phyloP scores from a whole-genome alignment of 2,329 filamentous ascomycete genomes.

The Tolypocladium inflatum region DNA sequence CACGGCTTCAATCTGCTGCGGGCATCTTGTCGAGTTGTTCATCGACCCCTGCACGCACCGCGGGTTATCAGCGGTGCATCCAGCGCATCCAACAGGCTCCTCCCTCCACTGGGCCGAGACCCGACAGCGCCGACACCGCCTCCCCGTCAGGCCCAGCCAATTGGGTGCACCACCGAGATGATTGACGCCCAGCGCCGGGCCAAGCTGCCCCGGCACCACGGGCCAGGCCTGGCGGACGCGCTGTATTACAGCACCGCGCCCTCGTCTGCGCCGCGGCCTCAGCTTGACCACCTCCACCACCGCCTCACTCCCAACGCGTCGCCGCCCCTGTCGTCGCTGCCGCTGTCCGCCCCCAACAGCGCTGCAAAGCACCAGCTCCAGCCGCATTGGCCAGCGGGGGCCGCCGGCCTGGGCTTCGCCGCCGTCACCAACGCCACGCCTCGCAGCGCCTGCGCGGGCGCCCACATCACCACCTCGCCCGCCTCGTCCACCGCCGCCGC shows the following conservation, averaged over 20 bases:
- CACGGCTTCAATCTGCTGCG: no score
- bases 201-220: background rate
- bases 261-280: background rate
- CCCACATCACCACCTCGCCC: background rate
- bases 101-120: background rate
- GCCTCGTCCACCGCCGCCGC: background rate
- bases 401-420: background rate
- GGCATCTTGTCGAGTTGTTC: no score
- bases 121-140: background rate
- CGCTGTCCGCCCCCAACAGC: background rate
- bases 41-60: background rate
- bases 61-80: background rate
- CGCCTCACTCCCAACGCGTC: background rate
- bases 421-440: background rate
- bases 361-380: background rate
- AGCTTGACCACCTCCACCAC: background rate
- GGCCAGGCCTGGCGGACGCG: background rate
- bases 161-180: background rate
- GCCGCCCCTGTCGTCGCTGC: background rate
- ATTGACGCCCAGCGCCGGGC: background rate
- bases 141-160: background rate
- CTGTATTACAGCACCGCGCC: no score
- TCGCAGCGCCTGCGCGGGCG: background rate
- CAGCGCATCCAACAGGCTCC: no score
- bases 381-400: background rate